A percentile compares a stretch with the other conserved stretches of the same genome.
These are phyloP conservation scores for Parmales sp. DNA, from an alignment of 108 stramenopile species.

Conservation along the genomic window DNA sequence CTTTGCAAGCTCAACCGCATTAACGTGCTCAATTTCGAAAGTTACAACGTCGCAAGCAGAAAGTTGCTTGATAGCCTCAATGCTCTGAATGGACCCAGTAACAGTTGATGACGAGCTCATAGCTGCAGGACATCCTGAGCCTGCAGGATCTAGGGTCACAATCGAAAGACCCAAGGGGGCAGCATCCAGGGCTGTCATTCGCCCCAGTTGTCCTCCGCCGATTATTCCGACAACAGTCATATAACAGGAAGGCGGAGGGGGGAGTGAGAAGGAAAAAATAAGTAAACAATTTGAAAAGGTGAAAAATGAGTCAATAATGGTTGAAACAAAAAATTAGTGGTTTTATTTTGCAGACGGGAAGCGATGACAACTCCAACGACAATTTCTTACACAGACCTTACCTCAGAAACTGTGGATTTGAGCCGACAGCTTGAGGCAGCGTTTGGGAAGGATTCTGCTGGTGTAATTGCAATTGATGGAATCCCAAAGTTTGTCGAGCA, in stretches of 20 bases:
- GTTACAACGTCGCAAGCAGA: conserved; percentile 77
- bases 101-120: conserved; percentile 35
- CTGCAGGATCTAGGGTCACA: conserved; percentile 72
- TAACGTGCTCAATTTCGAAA: conserved; percentile 98
- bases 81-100: conserved; percentile 73
- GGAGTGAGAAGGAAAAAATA: too few species aligned
- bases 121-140: conserved; percentile 51
- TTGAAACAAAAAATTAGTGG: too few species aligned
- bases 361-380: too few species aligned
- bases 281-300: too few species aligned
- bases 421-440: too few species aligned
- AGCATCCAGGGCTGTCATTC: conserved; percentile 97
- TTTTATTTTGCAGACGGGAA: too few species aligned
- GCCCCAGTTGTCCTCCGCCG: conserved; percentile 97
- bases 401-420: too few species aligned
- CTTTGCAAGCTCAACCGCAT: conserved; percentile 62
- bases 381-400: too few species aligned
- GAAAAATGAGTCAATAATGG: too few species aligned
- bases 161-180: conserved; percentile 79
- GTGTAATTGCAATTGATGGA: conserved; percentile 64
- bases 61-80: conserved; percentile 55
- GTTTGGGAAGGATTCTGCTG: too few species aligned
- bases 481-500: conserved; percentile 65
- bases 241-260: too few species aligned
- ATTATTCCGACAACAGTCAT: conserved; percentile 27